Conservation (phyloP, 2,329 filamentous ascomycete genomes). For the Ophiostoma quercus region DNA sequence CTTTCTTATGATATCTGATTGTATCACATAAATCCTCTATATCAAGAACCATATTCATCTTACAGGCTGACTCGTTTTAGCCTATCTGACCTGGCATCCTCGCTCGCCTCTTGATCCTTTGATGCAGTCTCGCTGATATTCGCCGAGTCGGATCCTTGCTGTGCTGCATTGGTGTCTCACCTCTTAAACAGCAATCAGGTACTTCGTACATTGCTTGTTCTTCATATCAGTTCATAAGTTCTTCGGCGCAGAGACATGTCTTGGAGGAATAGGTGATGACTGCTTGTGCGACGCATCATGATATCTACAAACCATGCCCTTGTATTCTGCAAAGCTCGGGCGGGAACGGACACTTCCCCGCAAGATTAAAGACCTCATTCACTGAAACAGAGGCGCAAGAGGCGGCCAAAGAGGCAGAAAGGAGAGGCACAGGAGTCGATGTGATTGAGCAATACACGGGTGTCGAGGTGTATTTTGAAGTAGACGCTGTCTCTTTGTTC, state of each 20-base stretch:
- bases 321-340: background rate
- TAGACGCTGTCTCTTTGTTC: too few relatives aligned
- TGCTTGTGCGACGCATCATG: background rate
- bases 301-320: background rate
- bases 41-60: background rate
- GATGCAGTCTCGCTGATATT: background rate
- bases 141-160: background rate
- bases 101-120: background rate
- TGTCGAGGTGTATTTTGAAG: too few relatives aligned
- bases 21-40: background rate
- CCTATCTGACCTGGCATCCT: background rate
- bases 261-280: background rate
- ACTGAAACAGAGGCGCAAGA: background rate
- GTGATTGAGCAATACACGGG: background rate
- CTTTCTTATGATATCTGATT: background rate
- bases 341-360: background rate
- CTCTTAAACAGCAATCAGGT: background rate
- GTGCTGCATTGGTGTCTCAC: conserved; percentile 8
- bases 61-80: background rate
- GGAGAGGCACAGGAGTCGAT: background rate
- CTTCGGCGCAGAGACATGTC: background rate
- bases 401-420: background rate
- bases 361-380: background rate
- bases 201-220: too few relatives aligned
- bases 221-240: background rate